A percentile compares a stretch with the other conserved stretches of the same genome.
phyloP scores from a whole-genome alignment of 176 grass and related monocot species.

The Musa troglodytarum region DNA sequence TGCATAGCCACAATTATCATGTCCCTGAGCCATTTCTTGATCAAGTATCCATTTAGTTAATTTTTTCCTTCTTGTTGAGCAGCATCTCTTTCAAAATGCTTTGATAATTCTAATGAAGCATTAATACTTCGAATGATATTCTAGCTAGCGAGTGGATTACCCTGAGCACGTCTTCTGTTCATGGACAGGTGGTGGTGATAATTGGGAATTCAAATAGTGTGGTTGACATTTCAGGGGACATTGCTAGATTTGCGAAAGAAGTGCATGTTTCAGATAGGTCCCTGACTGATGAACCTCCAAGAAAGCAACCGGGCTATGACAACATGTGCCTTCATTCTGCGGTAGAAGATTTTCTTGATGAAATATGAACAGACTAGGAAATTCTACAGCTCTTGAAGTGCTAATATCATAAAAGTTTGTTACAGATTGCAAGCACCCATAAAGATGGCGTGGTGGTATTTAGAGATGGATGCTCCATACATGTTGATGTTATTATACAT shows the following conservation, averaged over 20 bases:
- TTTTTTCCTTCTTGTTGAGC: neutral
- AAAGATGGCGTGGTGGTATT: slow-evolving; percentile 57
- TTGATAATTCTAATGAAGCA: neutral
- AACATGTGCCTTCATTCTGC: slow-evolving; percentile 81
- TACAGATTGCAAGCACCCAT: slow-evolving; percentile 43
- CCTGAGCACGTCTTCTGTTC: neutral
- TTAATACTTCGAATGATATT: neutral
- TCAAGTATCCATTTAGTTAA: slow-evolving; percentile 10
- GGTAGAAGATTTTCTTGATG: slow-evolving; percentile 37
- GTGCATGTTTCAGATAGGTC: slow-evolving; percentile 60
- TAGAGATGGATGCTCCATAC: slow-evolving; percentile 41
- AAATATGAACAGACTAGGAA: slow-evolving; percentile 10
- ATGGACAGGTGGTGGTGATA: slow-evolving; percentile 46
- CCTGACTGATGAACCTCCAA: slow-evolving; percentile 19
- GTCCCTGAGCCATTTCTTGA: slow-evolving; percentile 42
- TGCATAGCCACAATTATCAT: slow-evolving; percentile 90
- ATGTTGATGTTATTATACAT: slow-evolving; percentile 62
- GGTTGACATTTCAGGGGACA: slow-evolving; percentile 60
- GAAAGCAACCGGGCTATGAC: slow-evolving; percentile 44
- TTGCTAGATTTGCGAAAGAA: slow-evolving; percentile 45
- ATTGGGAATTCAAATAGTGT: slow-evolving; percentile 51
- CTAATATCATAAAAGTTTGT: neutral
- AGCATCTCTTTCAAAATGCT: neutral
- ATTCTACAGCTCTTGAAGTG: neutral
- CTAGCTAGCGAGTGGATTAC: neutral